Evolutionary conservation across 1,139 yeast species (phyloP).

Genomic region (Sugiyamaella xylanicola): DNA sequence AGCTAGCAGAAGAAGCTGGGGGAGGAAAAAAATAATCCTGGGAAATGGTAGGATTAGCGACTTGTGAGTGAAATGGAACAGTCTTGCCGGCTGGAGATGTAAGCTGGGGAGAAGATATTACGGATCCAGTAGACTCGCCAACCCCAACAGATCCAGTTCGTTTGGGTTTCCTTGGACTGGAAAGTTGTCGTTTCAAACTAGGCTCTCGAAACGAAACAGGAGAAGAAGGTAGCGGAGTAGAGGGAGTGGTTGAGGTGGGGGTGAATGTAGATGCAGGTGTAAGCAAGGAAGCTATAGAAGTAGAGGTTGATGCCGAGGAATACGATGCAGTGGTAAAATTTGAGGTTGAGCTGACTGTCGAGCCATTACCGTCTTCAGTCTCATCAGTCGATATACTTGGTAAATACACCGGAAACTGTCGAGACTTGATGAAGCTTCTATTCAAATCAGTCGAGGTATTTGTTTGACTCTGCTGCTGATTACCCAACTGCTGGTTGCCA

Average conservation of each 20-base stretch:
- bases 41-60: not conserved
- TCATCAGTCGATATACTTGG: not conserved
- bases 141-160: not conserved
- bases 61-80: not conserved
- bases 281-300: not conserved
- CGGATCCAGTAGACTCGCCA: not conserved
- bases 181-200: constrained; percentile 4
- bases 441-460: not conserved
- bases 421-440: not conserved
- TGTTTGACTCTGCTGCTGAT: not conserved
- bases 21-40: constrained; percentile 7
- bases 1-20: not conserved
- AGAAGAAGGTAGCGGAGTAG: constrained; percentile 9
- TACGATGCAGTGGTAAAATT: constrained; percentile 2
- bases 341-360: not conserved
- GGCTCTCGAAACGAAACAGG: constrained; percentile 10
- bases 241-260: not conserved
- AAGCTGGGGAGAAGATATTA: not conserved
- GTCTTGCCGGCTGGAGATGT: too few species aligned
- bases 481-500: not conserved
- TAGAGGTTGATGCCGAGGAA: not conserved
- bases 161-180: constrained; percentile 9
- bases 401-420: not conserved
- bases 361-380: not conserved
- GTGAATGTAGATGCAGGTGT: not conserved